Base-by-base conservation (phyloP, 306 rosid species). In the Bauhinia variegata region DNA sequence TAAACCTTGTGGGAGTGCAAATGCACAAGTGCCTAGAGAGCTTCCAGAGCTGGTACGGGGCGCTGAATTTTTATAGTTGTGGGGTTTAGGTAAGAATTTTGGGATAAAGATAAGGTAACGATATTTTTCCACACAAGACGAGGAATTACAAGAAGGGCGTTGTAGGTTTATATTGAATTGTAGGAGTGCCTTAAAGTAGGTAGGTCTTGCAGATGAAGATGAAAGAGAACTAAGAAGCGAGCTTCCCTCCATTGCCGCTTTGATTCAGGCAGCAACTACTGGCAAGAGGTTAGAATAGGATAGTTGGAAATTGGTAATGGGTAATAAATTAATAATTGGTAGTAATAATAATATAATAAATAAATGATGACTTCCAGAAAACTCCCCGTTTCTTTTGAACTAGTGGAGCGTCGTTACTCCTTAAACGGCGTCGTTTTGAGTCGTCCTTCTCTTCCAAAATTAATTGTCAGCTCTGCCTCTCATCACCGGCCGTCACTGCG, bases 11-110 rank as follows among this genome's bases (percentile, higher is more conserved):
- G 80, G 74, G 14, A 79, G 42, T 1, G 85, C 55, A 19, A 71
- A 48, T 31, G 92, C 64, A 12, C 86, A 79, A 48, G 69, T 47
- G 31, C 79, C 87, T 36, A 77, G 77, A 38, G 85, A 68, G 77
- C 61, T 64, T 6, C 74, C 65, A 55, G 76, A 60, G 60, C 50
- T 68, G 8, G 74, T 32, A 14, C 9, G 72, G 54, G 8, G 46
- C 50, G 18, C 67, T 14, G 48, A 3, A 58, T 38, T 65, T 75
- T 6, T 42, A 47, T 33, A 28, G 57, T 49, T 46, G 60, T 42
- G 57, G 23, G 38, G 36, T 68, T 60, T 65, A 9, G 68, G 4
- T 0, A 19, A 16, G 33, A 50, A 53, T 11, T 78, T 73, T 13
- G 60, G 72, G 43, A 51, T 13, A 18, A 71, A 46, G 19, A 16